Base-by-base conservation (phyloP, 2,329 filamentous ascomycete species). In the Achaetomium macrosporum region DNA sequence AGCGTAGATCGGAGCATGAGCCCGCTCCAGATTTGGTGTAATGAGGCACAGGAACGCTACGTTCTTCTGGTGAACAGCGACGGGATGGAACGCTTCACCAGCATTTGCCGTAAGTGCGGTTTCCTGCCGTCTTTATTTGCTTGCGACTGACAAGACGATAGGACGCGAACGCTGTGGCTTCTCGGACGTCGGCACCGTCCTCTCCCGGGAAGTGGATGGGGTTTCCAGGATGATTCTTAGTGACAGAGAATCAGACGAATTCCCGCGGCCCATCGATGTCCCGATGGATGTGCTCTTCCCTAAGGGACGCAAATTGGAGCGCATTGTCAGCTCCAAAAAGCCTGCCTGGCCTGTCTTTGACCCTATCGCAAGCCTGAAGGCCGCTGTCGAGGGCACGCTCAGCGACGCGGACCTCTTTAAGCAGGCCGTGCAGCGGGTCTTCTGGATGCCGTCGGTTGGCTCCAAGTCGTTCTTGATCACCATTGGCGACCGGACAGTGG, bases 381-480 rank as follows among this genome's bases (percentile, higher is more conserved):
- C 87, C 62, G 73, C 86, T 25, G 81, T 83, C 17, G 79, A 81
- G 25, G 70, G 75, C 5, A 71, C 78, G 0, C 72, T 72, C 36
- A 73, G 72, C 52, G 76, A 80, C n/a, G 68, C 72, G 1, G 84
- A 75, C 5, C 64, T 81, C 31, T 65, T 83, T 30, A 71, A 68
- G 25, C 74, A 91, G 68, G 90, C 92, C 15, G 82, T 89, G 1
- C 83, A 90, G 61, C 78, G 90, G 56, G 90, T 97, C 2, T 83
- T 97, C 50, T 82, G 83, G 46, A 76, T 97, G 48, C 92, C 93
- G 17, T 82, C 91, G 1, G 93, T 97, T 19, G 92, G 90, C n/a
- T 96, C 91, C 19, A 97, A 97, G 72, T 90, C 87, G 19, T 99
- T 97, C 75, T 77, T 99, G 36, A 96, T 99, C 65, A 97, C 93